Base-by-base conservation (phyloP, 257 asterid genomes). In the Salvia hispanica region DNA sequence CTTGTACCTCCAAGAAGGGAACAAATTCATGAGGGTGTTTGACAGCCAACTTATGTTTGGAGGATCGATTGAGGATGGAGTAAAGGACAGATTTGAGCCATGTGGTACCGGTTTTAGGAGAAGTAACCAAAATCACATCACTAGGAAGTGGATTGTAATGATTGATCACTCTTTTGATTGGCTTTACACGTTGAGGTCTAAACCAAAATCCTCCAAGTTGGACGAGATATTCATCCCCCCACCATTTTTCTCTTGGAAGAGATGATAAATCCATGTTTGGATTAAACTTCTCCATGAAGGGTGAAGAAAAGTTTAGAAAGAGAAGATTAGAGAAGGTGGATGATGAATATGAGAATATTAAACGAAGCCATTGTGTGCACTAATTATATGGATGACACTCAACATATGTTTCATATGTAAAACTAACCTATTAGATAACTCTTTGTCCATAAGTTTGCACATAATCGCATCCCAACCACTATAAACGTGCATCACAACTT, bases 51-150 rank as follows among this genome's bases (percentile, higher is more conserved):
- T 34, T 70, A n/a, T 70, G 56, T 36, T 54, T 33, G 14, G 67
- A 34, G 0, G 73, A 62, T 0, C 50, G 52, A 1, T 69, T 9
- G 53, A 46, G 13, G 25, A 80, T 80, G 31, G 81, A 18, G 63
- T 59, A 70, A 25, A 50, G 4, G 0, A 76, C 43, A 28, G 79
- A 62, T 56, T 80, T 80, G 2, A 80, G 75, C 84, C 77, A 76
- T 0, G 84, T 80, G 1, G 79, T 72, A 33, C 81, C 81, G 0
- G 81, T 37, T 73, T 80, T 80, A 0, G 75, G 77, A 3, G 15
- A 65, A 42, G 66, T 52, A 6, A 54, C 70, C 4, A 79, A 40
- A 13, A 69, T 18, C 6, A 76, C 44, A 12, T 79, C 76, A 6
- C 52, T 51, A 0, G 80, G 72, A n/a, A 51, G 68, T 4, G 78